Base-by-base conservation (phyloP, 306 rosid species). In the Vachellia pachyceras region DNA sequence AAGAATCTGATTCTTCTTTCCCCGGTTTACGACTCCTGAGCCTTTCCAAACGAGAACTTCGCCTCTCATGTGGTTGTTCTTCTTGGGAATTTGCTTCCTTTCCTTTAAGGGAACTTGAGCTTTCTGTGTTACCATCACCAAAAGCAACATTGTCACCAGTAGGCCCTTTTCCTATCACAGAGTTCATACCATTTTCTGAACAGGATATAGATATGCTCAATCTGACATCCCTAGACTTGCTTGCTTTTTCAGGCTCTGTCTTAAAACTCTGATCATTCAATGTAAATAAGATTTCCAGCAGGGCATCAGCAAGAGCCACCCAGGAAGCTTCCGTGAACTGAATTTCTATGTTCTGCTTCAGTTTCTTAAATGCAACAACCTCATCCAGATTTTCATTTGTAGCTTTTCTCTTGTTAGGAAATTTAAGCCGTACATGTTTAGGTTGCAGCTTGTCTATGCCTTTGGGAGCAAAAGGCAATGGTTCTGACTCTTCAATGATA, bases 371-470 rank as follows among this genome's bases (percentile, higher is more conserved):
- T 72, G 87, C 82, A 83, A 80, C 83, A 23, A 78, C 91, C 75
- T 88, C 92, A 70, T 82, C 94, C 55, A 84, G 84, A 83, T 80
- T 84, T 81, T 85, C 90, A 52, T 88, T 63, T 29, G 79, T 84
- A 66, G 89, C 86, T 84, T 95, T 95, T 84, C 99, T 93, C 91
- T 95, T 95, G 79, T 87, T 89, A 58, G 89, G 79, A 77, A 95
- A 95, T 85, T 88, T 89, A 76, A 95, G 98, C 73, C 96, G 90
- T 83, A 82, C 88, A 84, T 95, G 99, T 82, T 90, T 91, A 55
- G 99, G 98, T 81, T 90, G 94, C 83, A 95, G 87, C 88, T 93
- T 95, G 86, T 95, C 99, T 82, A 95, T 95, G 80, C 99, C 99
- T 88, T 89, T 91, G 17, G 99, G 99, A 78, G 98, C 90, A 89